Base-by-base conservation (phyloP, 768 basidiomycete species). In the Galerina sulciceps region DNA sequence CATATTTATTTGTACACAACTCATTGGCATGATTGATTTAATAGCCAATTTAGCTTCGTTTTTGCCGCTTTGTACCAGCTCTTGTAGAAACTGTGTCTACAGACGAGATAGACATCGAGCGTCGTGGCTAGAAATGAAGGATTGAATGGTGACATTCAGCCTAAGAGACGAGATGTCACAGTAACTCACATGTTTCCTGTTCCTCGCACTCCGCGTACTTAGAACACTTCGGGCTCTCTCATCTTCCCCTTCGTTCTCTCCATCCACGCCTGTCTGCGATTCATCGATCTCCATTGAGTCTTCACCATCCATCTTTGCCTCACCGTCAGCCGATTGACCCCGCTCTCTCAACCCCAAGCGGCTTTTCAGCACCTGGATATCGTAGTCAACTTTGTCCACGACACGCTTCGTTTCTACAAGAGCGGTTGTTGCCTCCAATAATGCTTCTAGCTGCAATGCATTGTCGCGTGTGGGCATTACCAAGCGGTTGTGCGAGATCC, bases 401-500 rank as follows among this genome's bases (percentile, higher is more conserved):
- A 86, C 77, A 65, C 91, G 89, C 80, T 98, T 99, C 63, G 87
- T 89, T 67, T 98, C 93, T n/a, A 96, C 81, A 67, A 98, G 74
- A 11, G 84, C 79, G 4, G 81, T 82, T 1, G 92, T 85, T 3
- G 90, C 86, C 4, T 89, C 87, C 44, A 96, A 67, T 14, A 99
- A 73, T 13, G 79, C 77, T 60, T 97, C 94, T 17, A 95, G 78
- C 64, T 84, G 85, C 52, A 82, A 79, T 53, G 88, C 80, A 62
- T 94, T 97, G 22, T 88, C 87, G 38, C 87, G 82, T 2, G 97
- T 98, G 15, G 97, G 97, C 94, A 99, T 98, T 59, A 96, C 91
- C 49, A 99, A 82, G 10, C 90, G 86, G 14, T 82, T 82, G 55
- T 86, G 79, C 14, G 82, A 81, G 10, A 97, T 76, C 13, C 89